Percentiles rank a stretch among this genome's conserved stretches.
Conservation (phyloP, 176 grass and related monocot species). For the Juncus effusus region DNA sequence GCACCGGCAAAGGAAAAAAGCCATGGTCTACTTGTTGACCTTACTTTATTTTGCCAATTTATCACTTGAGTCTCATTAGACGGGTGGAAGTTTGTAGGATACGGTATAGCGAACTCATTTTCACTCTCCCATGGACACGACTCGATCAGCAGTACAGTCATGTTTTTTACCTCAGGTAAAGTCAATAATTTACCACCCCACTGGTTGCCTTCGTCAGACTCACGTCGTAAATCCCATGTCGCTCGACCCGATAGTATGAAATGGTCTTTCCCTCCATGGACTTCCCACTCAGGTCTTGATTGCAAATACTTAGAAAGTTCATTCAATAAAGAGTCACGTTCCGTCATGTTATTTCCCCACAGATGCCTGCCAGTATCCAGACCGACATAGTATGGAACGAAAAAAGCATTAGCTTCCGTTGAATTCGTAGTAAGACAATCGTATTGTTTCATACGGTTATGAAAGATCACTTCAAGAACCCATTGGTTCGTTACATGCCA, state of each 20-base stretch:
- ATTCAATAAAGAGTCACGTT: slow-evolving; percentile 44
- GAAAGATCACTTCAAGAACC: slow-evolving; percentile 74
- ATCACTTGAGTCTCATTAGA: slow-evolving; percentile 46
- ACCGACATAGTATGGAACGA: slow-evolving; percentile 78
- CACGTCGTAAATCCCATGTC: slow-evolving; percentile 74
- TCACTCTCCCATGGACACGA: slow-evolving; percentile 54
- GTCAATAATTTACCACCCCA: slow-evolving; percentile 67
- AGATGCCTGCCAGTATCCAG: slow-evolving; percentile 62
- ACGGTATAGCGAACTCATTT: slow-evolving; percentile 68
- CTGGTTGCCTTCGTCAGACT: slow-evolving; percentile 16
- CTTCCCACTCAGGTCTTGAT: slow-evolving; percentile 49
- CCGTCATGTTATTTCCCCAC: slow-evolving; percentile 40
- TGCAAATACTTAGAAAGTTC: slow-evolving; percentile 32
- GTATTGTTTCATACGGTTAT: slow-evolving; percentile 64
- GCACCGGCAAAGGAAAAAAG: slow-evolving; percentile 80
- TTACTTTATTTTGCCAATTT: slow-evolving; percentile 50
- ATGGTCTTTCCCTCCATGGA: slow-evolving; percentile 64
- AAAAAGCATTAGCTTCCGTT: slow-evolving; percentile 53
- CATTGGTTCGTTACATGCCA: slow-evolving; percentile 74
- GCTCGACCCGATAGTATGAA: slow-evolving; percentile 66
- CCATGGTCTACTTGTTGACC: slow-evolving; percentile 30
- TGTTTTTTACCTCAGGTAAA: slow-evolving; percentile 55
- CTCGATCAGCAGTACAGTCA: slow-evolving; percentile 68
- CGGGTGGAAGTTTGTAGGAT: slow-evolving; percentile 74
- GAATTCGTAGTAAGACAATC: slow-evolving; percentile 85